Evolutionary conservation across 805 yeast genomes (phyloP), one percentile per base, ranked within the genome.

Genomic region (Cyberlindnera saturnus): DNA sequence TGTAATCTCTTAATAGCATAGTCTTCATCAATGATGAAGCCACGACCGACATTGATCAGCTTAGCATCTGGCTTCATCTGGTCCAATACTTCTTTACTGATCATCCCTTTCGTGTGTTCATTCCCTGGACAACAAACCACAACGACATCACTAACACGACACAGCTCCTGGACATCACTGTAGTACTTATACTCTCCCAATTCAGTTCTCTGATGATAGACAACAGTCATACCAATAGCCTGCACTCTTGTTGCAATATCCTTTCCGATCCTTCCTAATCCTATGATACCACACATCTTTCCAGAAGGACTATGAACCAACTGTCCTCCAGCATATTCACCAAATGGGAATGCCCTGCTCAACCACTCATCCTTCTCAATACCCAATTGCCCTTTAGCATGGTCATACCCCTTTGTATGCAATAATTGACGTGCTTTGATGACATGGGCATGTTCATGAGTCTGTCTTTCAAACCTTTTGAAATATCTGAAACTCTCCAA

Each of bases 211-310:
- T 77, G 78, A 40, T 76, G 66, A 52, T 81, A 81, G 44, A 69
- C 74, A 23, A 81, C 65, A 37, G 74, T 61, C 85, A 81, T 78
- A 1, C 83, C 84, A 34, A 81, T 53, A 8, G 69, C 73, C 36
- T 65, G 43, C 50, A 78, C 64, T 51, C 79, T 71, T 42, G 51
- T 51, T 1, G 76, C 86, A 36, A 79, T 69, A 19, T 70, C 71
- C 48, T 68, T 67, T 1, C 86, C 86, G 44, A 81, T 79, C 32
- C 71, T 67, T 3, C 86, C 87, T 51, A 80, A 69, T 0, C 87
- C 87, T 1, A 80, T 62, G 29, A 81, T 69, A 23, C 77, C 75
- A 34, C 67, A 81, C 32, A 63, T 65, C 49, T 73, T 77, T 29
- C 76, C 75, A 36, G 65, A 55, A 5, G 86, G 86, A 16, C 47